Evolutionary conservation across 441 rosid species (phyloP).

Genomic region (Dalechampia spathulata): DNA sequence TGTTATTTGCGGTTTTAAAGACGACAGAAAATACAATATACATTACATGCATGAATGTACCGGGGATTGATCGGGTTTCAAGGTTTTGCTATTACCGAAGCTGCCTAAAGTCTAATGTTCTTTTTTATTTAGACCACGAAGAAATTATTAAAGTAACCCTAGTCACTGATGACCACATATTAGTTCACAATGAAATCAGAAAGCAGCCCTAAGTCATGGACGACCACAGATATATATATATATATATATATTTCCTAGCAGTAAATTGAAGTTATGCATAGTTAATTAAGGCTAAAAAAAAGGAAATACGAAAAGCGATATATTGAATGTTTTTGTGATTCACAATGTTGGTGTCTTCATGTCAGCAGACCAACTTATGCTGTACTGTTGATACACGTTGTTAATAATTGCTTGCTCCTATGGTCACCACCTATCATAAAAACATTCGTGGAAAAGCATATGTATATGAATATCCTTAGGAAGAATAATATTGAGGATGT

Average conservation of each 20-base stretch:
- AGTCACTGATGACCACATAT: too few species aligned
- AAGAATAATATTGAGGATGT: too few species aligned
- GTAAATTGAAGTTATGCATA: not conserved
- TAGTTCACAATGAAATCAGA: not conserved
- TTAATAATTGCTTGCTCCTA: not conserved
- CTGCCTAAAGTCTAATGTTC: not conserved
- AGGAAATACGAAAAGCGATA: not conserved
- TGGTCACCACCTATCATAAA: too few species aligned
- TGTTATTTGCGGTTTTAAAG: not conserved
- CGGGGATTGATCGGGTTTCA: conserved; percentile 1
- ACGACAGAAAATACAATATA: not conserved
- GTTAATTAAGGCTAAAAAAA: not conserved
- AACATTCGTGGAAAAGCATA: too few species aligned
- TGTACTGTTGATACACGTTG: not conserved
- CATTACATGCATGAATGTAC: conserved; percentile 1
- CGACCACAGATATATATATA: conserved; percentile 2
- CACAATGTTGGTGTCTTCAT: conserved; percentile 4
- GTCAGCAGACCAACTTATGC: conserved; percentile 9
- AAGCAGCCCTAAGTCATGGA: conserved; percentile 1
- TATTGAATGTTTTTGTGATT: conserved; percentile 7
- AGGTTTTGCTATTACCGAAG: conserved; percentile 6
- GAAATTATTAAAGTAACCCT: too few species aligned
- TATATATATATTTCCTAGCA: not conserved
- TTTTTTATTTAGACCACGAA: not conserved
- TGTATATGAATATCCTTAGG: too few species aligned